A percentile compares a stretch with the other conserved stretches of the same genome.
These are phyloP conservation scores for Colletotrichum sojae DNA, from an alignment of 2,329 filamentous ascomycete species.

Conservation along the genomic window DNA sequence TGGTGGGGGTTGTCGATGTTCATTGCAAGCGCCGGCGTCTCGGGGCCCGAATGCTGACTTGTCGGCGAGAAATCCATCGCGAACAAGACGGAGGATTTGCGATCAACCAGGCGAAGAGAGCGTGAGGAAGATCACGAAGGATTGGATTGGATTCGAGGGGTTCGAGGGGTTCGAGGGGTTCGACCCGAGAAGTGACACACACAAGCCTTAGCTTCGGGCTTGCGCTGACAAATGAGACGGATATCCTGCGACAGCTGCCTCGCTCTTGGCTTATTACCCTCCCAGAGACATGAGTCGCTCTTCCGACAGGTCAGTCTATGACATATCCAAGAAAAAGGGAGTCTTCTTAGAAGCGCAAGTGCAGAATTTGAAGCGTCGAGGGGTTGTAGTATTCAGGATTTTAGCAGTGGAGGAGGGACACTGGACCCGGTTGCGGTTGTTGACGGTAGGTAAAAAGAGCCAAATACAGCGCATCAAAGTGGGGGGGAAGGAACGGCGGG, in stretches of 20 bases:
- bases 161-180: constrained; percentile 10
- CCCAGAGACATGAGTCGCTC: constrained; percentile 22
- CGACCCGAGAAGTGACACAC: constrained; percentile 26
- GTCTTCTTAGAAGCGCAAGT: neutral
- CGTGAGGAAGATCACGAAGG: constrained; percentile 13
- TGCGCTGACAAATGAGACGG: constrained; percentile 32
- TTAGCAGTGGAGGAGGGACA: neutral
- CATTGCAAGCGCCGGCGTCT: constrained; percentile 24
- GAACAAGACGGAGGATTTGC: too few species aligned
- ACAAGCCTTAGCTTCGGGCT: neutral
- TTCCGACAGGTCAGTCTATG: neutral
- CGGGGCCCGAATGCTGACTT: constrained; percentile 32
- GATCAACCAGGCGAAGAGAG: neutral
- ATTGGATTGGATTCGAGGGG: constrained; percentile 12
- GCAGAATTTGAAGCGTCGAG: neutral
- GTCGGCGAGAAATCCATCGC: constrained; percentile 22
- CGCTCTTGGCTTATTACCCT: constrained; percentile 19
- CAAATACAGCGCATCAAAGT: constrained; percentile 1
- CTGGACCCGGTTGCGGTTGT: neutral
- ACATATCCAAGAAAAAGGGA: constrained; percentile 6
- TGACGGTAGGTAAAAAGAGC: neutral
- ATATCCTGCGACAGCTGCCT: constrained; percentile 15
- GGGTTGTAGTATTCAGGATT: neutral
- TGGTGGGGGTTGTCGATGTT: constrained; percentile 30
- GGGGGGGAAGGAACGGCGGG: constrained; percentile 14